Evolutionary conservation across 1,139 yeast genomes (phyloP).

Genomic region (Saccharomyces hybrid): DNA sequence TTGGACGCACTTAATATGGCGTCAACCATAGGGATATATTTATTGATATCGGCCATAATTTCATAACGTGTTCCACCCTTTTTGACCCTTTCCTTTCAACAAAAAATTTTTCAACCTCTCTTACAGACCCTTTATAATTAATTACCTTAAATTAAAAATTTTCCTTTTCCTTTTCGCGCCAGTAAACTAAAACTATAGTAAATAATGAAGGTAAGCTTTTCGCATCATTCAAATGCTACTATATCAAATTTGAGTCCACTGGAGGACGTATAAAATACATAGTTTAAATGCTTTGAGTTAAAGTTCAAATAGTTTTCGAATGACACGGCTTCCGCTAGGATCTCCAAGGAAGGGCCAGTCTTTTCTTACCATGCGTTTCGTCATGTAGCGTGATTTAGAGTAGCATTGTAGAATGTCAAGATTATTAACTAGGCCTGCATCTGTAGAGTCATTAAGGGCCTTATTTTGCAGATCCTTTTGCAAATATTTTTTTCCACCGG

Average conservation of each 20-base stretch:
- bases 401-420: slow-evolving; percentile 33
- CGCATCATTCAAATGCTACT: too few species aligned
- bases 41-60: slow-evolving; percentile 5
- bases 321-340: slow-evolving; percentile 26
- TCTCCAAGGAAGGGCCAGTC: slow-evolving; percentile 20
- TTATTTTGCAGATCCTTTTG: slow-evolving; percentile 19
- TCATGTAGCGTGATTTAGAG: slow-evolving; percentile 24
- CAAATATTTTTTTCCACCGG: slow-evolving; percentile 26
- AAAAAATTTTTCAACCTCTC: neutral
- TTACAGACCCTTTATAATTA: neutral
- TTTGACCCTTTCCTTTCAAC: too few species aligned
- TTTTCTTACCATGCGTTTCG: slow-evolving; percentile 29
- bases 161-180: neutral
- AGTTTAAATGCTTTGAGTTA: slow-evolving; percentile 5
- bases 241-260: too few species aligned
- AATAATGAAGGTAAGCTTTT: too few species aligned
- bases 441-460: slow-evolving; percentile 7
- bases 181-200: neutral
- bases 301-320: slow-evolving; percentile 31
- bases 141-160: neutral
- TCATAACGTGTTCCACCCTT: neutral
- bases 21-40: slow-evolving; percentile 61
- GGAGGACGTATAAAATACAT: neutral
- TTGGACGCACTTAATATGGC: slow-evolving; percentile 72
- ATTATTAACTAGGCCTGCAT: slow-evolving; percentile 22